Percentiles rank a stretch among this genome's conserved stretches.
phyloP scores from a whole-genome alignment of 2,329 filamentous ascomycete species.

The Phoma sp. region DNA sequence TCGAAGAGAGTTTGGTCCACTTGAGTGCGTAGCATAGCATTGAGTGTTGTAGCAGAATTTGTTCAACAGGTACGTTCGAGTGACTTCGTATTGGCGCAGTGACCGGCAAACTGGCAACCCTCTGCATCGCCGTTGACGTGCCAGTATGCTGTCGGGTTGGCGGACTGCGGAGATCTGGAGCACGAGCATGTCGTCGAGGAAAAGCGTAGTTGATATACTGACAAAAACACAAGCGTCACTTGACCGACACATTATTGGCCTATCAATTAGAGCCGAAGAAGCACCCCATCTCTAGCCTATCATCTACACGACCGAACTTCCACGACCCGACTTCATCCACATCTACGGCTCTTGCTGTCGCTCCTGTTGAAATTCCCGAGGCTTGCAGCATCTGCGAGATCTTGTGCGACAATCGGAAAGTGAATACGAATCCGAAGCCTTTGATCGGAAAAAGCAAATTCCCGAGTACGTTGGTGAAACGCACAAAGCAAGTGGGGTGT shows the following conservation, averaged over 20 bases:
- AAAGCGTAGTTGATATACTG: constrained; percentile 44
- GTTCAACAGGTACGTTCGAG: constrained; percentile 29
- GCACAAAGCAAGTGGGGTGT: constrained; percentile 22
- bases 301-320: constrained; percentile 11
- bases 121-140: not conserved
- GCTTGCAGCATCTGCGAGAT: constrained; percentile 10
- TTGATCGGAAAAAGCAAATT: constrained; percentile 8
- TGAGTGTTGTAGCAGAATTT: not conserved
- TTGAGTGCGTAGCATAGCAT: constrained; percentile 18
- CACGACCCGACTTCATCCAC: not conserved
- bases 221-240: constrained; percentile 26
- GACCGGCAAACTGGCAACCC: not conserved
- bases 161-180: not conserved
- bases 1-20: constrained; percentile 16
- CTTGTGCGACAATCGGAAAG: constrained; percentile 17
- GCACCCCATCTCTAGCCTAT: constrained; percentile 19
- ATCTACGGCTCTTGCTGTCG: not conserved
- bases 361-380: not conserved
- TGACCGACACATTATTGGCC: not conserved
- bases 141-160: constrained; percentile 20
- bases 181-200: constrained; percentile 20
- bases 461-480: constrained; percentile 10
- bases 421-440: constrained; percentile 1
- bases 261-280: constrained; percentile 21
- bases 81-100: not conserved